Conservation (phyloP, 345 rosid species). For the Populus alba region DNA sequence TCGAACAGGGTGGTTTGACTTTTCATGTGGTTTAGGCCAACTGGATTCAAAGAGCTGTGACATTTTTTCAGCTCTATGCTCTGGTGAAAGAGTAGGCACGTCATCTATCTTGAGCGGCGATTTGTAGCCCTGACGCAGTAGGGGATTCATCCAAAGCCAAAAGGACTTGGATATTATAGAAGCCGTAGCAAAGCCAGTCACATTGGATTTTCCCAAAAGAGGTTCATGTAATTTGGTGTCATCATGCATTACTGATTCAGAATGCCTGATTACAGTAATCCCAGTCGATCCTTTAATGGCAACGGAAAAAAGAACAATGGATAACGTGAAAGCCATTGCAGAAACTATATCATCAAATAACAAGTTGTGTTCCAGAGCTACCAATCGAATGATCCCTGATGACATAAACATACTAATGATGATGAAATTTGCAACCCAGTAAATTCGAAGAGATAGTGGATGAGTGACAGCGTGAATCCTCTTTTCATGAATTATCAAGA, state of each 20-base stretch:
- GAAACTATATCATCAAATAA: slow-evolving; percentile 58
- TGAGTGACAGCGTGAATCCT: slow-evolving; percentile 57
- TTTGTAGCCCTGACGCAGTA: slow-evolving; percentile 68
- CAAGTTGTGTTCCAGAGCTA: slow-evolving; percentile 28
- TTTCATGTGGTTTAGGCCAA: slow-evolving; percentile 78
- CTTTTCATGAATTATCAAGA: slow-evolving; percentile 66
- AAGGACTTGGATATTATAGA: slow-evolving; percentile 58
- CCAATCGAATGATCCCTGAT: slow-evolving; percentile 55
- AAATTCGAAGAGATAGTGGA: slow-evolving; percentile 62
- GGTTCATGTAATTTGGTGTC: slow-evolving; percentile 35
- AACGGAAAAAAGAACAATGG: slow-evolving; percentile 44
- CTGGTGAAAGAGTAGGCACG: slow-evolving; percentile 70
- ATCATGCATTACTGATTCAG: slow-evolving; percentile 28
- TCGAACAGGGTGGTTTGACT: slow-evolving; percentile 58
- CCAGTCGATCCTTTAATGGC: slow-evolving; percentile 79
- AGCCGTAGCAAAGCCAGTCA: slow-evolving; percentile 69
- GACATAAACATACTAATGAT: slow-evolving; percentile 44
- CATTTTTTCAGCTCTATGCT: slow-evolving; percentile 78
- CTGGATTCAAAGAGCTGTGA: slow-evolving; percentile 51
- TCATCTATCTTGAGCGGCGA: slow-evolving; percentile 70
- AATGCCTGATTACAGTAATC: slow-evolving; percentile 27
- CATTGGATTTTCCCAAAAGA: slow-evolving; percentile 42
- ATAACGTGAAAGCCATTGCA: slow-evolving; percentile 48
- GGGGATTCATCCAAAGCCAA: slow-evolving; percentile 94
- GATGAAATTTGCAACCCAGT: slow-evolving; percentile 52